Base-by-base conservation (phyloP, 2,329 filamentous ascomycete genomes). In the Alternaria postmessia region DNA sequence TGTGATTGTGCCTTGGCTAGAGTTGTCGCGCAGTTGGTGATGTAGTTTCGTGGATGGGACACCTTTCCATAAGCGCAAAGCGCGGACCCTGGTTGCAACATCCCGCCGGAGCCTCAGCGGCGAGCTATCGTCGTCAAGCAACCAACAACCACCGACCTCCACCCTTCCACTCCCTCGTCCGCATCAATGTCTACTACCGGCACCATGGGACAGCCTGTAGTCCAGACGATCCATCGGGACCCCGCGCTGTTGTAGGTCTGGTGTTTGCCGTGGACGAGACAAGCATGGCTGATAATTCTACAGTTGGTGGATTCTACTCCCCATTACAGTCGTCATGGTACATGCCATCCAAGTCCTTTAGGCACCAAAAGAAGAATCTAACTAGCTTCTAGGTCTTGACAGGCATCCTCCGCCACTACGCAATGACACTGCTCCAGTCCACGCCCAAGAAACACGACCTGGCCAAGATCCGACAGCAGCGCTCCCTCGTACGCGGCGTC, bases 291-390 rank as follows among this genome's bases (percentile, higher is more conserved):
- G 54, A 78, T 55, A 64, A 56, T 54, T 54, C 20, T 61, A 55
- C 74, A 99, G 95, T 83, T 98, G 97, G 86, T 99, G 95, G 95
- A 99, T 99, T 81, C 86, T 99, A 62, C 90, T 97, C 65, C 95
- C 95, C 64, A 99, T 99, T 79, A 97, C 94, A 47, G 86, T 97
- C 72, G 95, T 99, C 77, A 99, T 99, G 96, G 90, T 92, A 83
- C 57, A 75, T 34, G 39, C 18, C 18, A 34, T 26, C 28, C 42
- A 14, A 20, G 26, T 5, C 8, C 3, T 32, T 1, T 5, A 14
- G 6, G 38, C 5, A 38, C 14, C 8, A 1, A 7, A 24, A 42
- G 39, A 42, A 18, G 9, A 18, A 38, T 54, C 70, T 74, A 51
- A 73, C 54, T 7, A 18, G 34, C 24, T 8, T 32, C 59, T 66